Evolutionary conservation across 768 basidiomycete species (phyloP), one percentile per base, ranked within the genome.

Genomic region (Pleurotus tuoliensis): DNA sequence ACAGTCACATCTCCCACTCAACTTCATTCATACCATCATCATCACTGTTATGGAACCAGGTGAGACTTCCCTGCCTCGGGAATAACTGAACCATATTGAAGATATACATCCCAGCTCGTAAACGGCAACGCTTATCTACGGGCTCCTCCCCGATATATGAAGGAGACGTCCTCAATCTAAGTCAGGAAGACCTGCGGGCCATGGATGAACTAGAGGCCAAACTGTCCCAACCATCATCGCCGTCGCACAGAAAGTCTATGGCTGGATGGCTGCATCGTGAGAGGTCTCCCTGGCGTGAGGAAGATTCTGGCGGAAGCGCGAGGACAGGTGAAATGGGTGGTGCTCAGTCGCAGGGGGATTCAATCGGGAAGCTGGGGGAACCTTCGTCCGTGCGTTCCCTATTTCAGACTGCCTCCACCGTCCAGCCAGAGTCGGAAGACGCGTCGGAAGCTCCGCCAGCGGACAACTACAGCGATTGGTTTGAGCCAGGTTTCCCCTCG

Each of bases 131-230:
- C 41, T 75, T 87, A 25, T 85, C 86, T 0, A 37, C 51, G 25
- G 15, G 18, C 37, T 53, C 51, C 8, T 87, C 86, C 0, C 86
- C 87, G 1, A 81, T 81, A 18, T 86, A 84, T 58, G 86, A 87
- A 58, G 72, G 76, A 46, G 78, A 79, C 59, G 63, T 81, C 20
- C 70, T 59, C 5, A 79, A 79, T 18, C 65, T 83, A 53, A 87
- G 78, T 50, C 77, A 82, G 58, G 78, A 82, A 34, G 80, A 86
- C 55, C 65, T 87, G 9, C 70, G 71, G 37, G 83, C 80, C 3
- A 77, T 83, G 45, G 83, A 86, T 63, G 72, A 71, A 38, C 65
- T 84, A 9, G 79, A 85, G 25, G 70, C 72, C 4, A 68, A 63
- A 46, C 68, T 82, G 1, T 77, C 80, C 4, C 81, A 81, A 39